Evolutionary conservation across 306 rosid species (phyloP).

Genomic region (Prunus dulcis): DNA sequence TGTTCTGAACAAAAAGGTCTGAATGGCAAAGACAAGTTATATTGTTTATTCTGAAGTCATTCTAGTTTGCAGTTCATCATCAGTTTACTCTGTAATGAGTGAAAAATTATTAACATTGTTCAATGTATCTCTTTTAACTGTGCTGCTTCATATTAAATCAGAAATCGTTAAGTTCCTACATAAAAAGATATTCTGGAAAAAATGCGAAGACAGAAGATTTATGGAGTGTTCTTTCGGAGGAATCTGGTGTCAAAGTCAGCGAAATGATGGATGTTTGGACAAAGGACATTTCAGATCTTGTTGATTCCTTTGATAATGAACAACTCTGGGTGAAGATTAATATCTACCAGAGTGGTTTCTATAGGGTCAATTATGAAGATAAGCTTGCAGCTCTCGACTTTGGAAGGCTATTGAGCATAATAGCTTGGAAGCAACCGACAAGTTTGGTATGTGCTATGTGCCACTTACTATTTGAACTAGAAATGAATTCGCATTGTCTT

Average conservation of each 20-base stretch:
- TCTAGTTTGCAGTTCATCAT: slow-evolving; percentile 1
- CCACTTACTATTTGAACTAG: too few relatives aligned
- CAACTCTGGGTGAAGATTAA: slow-evolving; percentile 59
- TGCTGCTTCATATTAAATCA: slow-evolving; percentile 26
- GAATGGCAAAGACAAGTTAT: neutral
- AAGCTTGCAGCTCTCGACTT: slow-evolving; percentile 45
- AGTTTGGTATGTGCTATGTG: slow-evolving; percentile 38
- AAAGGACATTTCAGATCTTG: slow-evolving; percentile 49
- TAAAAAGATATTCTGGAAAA: slow-evolving; percentile 42
- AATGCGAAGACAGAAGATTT: slow-evolving; percentile 64
- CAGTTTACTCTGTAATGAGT: neutral
- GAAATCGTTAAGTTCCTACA: slow-evolving; percentile 54
- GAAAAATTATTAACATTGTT: neutral
- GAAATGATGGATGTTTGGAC: slow-evolving; percentile 61
- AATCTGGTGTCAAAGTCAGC: slow-evolving; percentile 49
- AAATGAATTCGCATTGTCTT: too few relatives aligned
- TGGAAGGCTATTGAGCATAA: slow-evolving; percentile 45
- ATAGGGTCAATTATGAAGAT: slow-evolving; percentile 58
- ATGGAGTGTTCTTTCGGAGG: slow-evolving; percentile 53
- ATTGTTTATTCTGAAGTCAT: neutral
- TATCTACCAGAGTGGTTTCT: slow-evolving; percentile 52
- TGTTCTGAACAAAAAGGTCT: neutral
- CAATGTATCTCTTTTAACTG: neutral
- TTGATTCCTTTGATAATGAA: slow-evolving; percentile 23
- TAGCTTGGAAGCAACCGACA: slow-evolving; percentile 45